Percentiles rank a stretch among this genome's conserved stretches.
These are phyloP conservation scores for Cenchrus americanus DNA, from an alignment of 176 grass and related monocot genomes.

Conservation along the genomic window DNA sequence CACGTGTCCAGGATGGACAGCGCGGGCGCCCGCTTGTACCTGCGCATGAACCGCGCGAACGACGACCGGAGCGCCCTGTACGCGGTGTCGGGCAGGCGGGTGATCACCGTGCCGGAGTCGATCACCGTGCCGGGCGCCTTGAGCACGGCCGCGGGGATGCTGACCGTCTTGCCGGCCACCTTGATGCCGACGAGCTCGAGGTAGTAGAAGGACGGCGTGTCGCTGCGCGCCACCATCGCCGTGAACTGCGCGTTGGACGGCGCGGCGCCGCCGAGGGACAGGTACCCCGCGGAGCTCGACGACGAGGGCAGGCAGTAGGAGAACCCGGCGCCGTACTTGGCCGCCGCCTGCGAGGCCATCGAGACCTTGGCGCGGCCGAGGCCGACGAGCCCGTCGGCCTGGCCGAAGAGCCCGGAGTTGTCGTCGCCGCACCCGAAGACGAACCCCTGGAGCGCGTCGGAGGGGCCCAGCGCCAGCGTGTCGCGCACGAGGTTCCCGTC, in stretches of 20 bases:
- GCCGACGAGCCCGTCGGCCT: slow-evolving; percentile 64
- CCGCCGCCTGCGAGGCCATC: slow-evolving; percentile 61
- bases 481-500: slow-evolving; percentile 64
- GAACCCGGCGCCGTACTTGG: slow-evolving; percentile 62
- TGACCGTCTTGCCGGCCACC: slow-evolving; percentile 48
- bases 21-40: slow-evolving; percentile 54
- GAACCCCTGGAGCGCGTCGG: slow-evolving; percentile 49
- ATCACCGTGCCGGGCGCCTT: slow-evolving; percentile 51
- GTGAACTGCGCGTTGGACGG: slow-evolving; percentile 60
- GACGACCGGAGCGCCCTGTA: slow-evolving; percentile 51
- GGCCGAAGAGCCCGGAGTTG: slow-evolving; percentile 62
- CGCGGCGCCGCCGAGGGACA: slow-evolving; percentile 47
- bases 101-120: slow-evolving; percentile 94
- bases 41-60: slow-evolving; percentile 55
- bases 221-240: slow-evolving; percentile 35
- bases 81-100: slow-evolving; percentile 59
- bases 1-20: slow-evolving; percentile 85
- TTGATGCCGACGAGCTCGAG: slow-evolving; percentile 57
- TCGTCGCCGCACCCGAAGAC: slow-evolving; percentile 73
- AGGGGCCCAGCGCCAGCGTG: slow-evolving; percentile 50
- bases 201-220: slow-evolving; percentile 73
- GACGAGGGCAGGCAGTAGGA: slow-evolving; percentile 86
- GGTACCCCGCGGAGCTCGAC: slow-evolving; percentile 51
- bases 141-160: slow-evolving; percentile 40
- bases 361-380: slow-evolving; percentile 68